Evolutionary conservation across 1,284 basidiomycete species (phyloP).

Genomic region (Tilletia indica): DNA sequence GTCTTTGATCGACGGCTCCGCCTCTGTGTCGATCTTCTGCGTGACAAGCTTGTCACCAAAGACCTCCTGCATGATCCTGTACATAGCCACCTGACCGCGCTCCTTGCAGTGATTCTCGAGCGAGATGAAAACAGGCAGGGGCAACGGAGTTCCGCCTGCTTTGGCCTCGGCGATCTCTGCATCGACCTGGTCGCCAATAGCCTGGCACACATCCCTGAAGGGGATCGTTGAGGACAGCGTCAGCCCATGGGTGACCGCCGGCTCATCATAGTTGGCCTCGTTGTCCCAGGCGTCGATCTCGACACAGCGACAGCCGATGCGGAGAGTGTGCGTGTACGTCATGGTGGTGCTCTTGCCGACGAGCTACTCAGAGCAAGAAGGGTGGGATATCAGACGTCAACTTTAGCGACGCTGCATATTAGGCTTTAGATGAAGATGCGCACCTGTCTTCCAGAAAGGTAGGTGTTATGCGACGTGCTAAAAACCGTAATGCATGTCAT

Average conservation of each 20-base stretch:
- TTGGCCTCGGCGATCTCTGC: constrained; percentile 22
- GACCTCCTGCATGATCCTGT: constrained; percentile 63
- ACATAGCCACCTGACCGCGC: constrained; percentile 62
- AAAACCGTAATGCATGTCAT: background rate
- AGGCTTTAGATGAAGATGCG: background rate
- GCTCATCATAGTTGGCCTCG: constrained; percentile 59
- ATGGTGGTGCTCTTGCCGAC: constrained; percentile 64
- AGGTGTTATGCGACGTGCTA: constrained; percentile 58
- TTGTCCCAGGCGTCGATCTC: constrained; percentile 70
- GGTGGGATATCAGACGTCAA: constrained; percentile 55
- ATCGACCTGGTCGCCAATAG: constrained; percentile 33
- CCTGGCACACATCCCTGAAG: constrained; percentile 36
- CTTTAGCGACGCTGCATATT: background rate
- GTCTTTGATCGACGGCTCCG: constrained; percentile 60
- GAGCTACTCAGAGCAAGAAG: constrained; percentile 54
- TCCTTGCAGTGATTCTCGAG: constrained; percentile 67
- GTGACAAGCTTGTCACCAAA: constrained; percentile 63
- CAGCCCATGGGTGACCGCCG: constrained; percentile 65
- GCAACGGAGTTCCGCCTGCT: constrained; percentile 13
- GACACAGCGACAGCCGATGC: constrained; percentile 64
- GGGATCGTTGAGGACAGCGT: constrained; percentile 35
- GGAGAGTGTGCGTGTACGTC: constrained; percentile 65
- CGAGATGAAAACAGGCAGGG: constrained; percentile 64
- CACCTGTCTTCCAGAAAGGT: constrained; percentile 59
- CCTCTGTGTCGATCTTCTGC: constrained; percentile 22